phyloP scores from a whole-genome alignment of 2,329 filamentous ascomycete genomes.

The Cladosporium sp. region DNA sequence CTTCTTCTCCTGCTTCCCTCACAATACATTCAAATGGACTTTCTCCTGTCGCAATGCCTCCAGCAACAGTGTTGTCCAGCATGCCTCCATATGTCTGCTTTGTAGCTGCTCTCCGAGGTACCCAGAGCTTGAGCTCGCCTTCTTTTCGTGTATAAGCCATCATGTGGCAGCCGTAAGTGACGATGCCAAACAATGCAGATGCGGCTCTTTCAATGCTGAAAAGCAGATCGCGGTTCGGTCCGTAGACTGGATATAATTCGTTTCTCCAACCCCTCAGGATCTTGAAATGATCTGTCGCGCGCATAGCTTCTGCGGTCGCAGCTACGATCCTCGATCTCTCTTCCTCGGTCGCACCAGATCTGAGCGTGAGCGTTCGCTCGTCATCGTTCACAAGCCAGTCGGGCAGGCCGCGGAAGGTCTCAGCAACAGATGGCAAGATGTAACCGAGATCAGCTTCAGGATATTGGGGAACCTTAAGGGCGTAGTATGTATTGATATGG shows the following conservation, averaged over 20 bases:
- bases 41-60: constrained; percentile 77
- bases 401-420: constrained; percentile 51
- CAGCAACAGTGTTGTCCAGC: constrained; percentile 91
- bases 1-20: constrained; percentile 85
- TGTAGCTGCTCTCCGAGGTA: constrained; percentile 67
- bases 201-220: constrained; percentile 76
- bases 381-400: constrained; percentile 58
- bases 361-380: constrained; percentile 59
- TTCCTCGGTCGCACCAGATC: constrained; percentile 52
- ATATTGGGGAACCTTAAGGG: constrained; percentile 64
- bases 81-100: constrained; percentile 91
- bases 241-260: constrained; percentile 75
- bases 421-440: constrained; percentile 58
- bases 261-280: constrained; percentile 75
- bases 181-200: constrained; percentile 67
- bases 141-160: constrained; percentile 60
- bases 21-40: constrained; percentile 75
- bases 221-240: constrained; percentile 55
- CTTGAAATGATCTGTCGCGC: constrained; percentile 65
- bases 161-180: constrained; percentile 76
- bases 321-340: constrained; percentile 58
- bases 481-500: constrained; percentile 48
- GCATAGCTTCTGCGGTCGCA: constrained; percentile 63
- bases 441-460: constrained; percentile 59
- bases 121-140: constrained; percentile 71